A percentile compares a stretch with the other conserved stretches of the same genome.
Evolutionary conservation across 495 filamentous ascomycete genomes (phyloP).

Genomic region (Poronia punctata): DNA sequence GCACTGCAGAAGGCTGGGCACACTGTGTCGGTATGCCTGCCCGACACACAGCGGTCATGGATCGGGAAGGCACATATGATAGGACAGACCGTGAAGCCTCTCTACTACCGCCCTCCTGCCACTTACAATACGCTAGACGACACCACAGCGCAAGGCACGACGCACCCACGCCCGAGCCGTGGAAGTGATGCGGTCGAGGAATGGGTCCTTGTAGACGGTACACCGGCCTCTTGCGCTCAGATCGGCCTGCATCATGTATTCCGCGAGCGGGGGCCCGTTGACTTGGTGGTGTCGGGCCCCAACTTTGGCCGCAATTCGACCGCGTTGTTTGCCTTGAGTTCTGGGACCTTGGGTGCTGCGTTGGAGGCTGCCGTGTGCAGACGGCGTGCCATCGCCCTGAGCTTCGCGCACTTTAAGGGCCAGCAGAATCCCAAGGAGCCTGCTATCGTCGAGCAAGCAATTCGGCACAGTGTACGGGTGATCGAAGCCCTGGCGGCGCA

Average conservation of each 20-base stretch:
- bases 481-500: slow-evolving; percentile 69
- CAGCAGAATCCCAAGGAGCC: slow-evolving; percentile 59
- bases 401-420: slow-evolving; percentile 77
- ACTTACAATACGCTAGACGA: slow-evolving; percentile 37
- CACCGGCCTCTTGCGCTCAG: slow-evolving; percentile 81
- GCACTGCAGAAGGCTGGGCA: slow-evolving; percentile 73
- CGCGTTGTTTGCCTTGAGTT: slow-evolving; percentile 81
- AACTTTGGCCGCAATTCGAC: slow-evolving; percentile 96
- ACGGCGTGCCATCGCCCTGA: slow-evolving; percentile 70
- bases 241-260: slow-evolving; percentile 88
- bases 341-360: slow-evolving; percentile 84
- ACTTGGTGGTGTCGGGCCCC: slow-evolving; percentile 82
- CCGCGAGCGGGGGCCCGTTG: slow-evolving; percentile 65
- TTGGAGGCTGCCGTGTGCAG: slow-evolving; percentile 87
- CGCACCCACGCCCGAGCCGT: slow-evolving; percentile 37
- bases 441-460: slow-evolving; percentile 66
- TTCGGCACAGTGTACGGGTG: slow-evolving; percentile 58
- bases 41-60: slow-evolving; percentile 90
- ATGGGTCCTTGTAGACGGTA: slow-evolving; percentile 88
- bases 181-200: slow-evolving; percentile 56
- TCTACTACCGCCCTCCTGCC: slow-evolving; percentile 72
- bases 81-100: slow-evolving; percentile 73
- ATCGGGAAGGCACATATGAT: slow-evolving; percentile 96
- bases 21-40: slow-evolving; percentile 80
- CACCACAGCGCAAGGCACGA: slow-evolving; percentile 17